Conservation (phyloP, 2,329 filamentous ascomycete species). For the Penicillium sp. region DNA sequence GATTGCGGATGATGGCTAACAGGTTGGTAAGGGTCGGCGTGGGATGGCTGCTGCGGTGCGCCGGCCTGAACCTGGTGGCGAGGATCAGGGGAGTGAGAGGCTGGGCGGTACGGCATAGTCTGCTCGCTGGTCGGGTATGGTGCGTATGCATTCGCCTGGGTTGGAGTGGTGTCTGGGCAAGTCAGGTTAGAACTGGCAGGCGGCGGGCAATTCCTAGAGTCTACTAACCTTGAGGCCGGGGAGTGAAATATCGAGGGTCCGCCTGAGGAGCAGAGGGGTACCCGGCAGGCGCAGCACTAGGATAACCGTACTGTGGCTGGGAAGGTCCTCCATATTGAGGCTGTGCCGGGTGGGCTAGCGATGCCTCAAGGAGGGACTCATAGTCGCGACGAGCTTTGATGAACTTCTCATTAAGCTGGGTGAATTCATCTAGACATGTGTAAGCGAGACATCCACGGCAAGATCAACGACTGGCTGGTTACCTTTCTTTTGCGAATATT, state of each 20-base stretch:
- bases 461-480: constrained; percentile 18
- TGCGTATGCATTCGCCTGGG: constrained; percentile 50
- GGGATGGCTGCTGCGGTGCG: constrained; percentile 50
- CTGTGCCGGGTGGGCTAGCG: constrained; percentile 90
- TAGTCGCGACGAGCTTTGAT: constrained; percentile 98
- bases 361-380: constrained; percentile 89
- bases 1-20: constrained; percentile 59
- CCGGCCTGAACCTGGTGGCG: constrained; percentile 34
- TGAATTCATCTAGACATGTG: constrained; percentile 76
- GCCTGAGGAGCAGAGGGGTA: constrained; percentile 47
- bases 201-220: neutral
- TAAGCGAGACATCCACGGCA: constrained; percentile 11
- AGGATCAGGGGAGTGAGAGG: constrained; percentile 42
- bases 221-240: constrained; percentile 43
- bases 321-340: constrained; percentile 66
- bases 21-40: constrained; percentile 44
- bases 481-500: constrained; percentile 99
- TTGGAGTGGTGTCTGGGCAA: constrained; percentile 25
- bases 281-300: constrained; percentile 30
- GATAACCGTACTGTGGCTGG: constrained; percentile 37
- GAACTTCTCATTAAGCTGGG: constrained; percentile 97
- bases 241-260: constrained; percentile 68
- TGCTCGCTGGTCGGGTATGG: constrained; percentile 64
- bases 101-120: constrained; percentile 40
- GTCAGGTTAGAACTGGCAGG: neutral